A percentile compares a stretch with the other conserved stretches of the same genome.
Evolutionary conservation across 306 rosid genomes (phyloP).

Genomic region (Prunus padus): DNA sequence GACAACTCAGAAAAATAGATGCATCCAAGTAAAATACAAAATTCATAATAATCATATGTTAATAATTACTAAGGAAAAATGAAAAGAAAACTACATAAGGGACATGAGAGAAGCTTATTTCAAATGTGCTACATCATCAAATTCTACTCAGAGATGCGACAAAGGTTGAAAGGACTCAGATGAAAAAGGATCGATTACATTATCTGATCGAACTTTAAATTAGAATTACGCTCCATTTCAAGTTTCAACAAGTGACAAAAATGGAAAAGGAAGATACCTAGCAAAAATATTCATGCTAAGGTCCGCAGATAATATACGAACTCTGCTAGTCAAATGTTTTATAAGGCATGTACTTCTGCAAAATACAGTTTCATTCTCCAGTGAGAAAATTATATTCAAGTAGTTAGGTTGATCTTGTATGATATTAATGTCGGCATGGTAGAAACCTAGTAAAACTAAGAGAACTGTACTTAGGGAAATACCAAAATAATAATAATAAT

Average conservation of each 20-base stretch:
- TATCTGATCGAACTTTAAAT: not conserved
- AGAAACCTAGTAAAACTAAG: not conserved
- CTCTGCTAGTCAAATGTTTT: not conserved
- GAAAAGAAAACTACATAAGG: not conserved
- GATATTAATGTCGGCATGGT: not conserved
- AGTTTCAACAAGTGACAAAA: not conserved
- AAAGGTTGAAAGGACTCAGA: not conserved
- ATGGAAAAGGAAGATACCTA: not conserved
- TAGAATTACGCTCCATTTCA: not conserved
- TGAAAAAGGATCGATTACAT: not conserved
- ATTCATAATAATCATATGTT: not conserved
- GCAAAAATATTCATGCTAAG: not conserved
- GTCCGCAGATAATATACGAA: not conserved
- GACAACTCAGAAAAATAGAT: constrained; percentile 17
- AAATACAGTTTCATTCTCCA: not conserved
- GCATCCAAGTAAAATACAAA: not conserved
- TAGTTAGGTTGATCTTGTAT: not conserved
- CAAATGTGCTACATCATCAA: not conserved
- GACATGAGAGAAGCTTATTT: not conserved
- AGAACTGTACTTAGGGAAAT: not conserved
- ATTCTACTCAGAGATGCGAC: not conserved
- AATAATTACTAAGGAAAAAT: not conserved
- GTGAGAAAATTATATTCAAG: not conserved
- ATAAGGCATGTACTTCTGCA: not conserved
- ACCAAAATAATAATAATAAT: too few relatives aligned